A percentile compares a stretch with the other conserved stretches of the same genome.
phyloP scores from a whole-genome alignment of 164 flowering plant species.

The Dillenia suffruticosa region DNA sequence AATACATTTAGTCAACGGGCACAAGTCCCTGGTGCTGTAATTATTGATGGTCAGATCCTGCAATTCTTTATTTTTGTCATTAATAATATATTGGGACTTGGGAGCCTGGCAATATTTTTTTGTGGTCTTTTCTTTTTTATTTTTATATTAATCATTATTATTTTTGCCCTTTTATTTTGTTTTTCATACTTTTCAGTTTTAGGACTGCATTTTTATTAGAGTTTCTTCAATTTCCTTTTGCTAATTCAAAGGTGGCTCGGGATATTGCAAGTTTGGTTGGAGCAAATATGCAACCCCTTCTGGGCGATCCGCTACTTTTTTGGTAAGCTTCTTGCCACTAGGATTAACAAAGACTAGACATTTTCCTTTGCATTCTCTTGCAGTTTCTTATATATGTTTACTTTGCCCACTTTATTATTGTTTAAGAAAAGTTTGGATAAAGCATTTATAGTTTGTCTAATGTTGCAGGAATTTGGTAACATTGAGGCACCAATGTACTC shows the following conservation, averaged over 20 bases:
- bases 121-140: no score
- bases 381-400: no score
- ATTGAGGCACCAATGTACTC: conserved; percentile 82
- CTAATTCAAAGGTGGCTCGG: conserved; percentile 73
- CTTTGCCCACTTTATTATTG: no score
- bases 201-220: neutral
- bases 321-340: conserved; percentile 44
- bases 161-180: neutral
- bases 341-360: neutral
- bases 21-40: conserved; percentile 57
- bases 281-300: conserved; percentile 77
- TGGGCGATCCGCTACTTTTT: conserved; percentile 75
- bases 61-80: neutral
- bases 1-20: conserved; percentile 56
- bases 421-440: no score
- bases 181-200: neutral
- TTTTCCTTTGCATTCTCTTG: no score
- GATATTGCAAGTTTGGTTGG: conserved; percentile 98
- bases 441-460: conserved; percentile 2
- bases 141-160: neutral
- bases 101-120: no score
- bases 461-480: conserved; percentile 88
- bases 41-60: conserved; percentile 67
- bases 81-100: neutral
- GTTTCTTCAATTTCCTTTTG: neutral